Evolutionary conservation across 768 basidiomycete species (phyloP).

Genomic region (Tubosaeta brunneosetosa): DNA sequence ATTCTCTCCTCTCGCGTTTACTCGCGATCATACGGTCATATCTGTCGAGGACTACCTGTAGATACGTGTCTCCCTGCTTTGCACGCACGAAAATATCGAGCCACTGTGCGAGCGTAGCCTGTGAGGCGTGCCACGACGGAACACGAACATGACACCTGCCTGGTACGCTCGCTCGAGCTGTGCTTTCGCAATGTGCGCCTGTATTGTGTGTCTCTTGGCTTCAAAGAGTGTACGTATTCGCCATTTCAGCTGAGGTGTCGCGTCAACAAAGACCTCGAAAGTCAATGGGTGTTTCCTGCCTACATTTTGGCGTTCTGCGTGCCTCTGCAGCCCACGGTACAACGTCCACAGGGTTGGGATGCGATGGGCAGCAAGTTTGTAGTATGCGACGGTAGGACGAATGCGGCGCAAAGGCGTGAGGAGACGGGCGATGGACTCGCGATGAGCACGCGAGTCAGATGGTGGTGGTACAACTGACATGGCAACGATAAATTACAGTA

Average conservation of each 20-base stretch:
- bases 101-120: slow-evolving; percentile 35
- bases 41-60: slow-evolving; percentile 44
- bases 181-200: slow-evolving; percentile 43
- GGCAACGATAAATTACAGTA: not conserved
- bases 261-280: not conserved
- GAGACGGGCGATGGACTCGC: slow-evolving; percentile 46
- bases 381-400: slow-evolving; percentile 63
- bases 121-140: not conserved
- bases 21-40: slow-evolving; percentile 55
- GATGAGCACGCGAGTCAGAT: slow-evolving; percentile 44
- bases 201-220: slow-evolving; percentile 48
- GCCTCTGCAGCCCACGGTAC: slow-evolving; percentile 63
- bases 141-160: slow-evolving; percentile 33
- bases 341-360: slow-evolving; percentile 73
- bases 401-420: slow-evolving; percentile 56
- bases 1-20: slow-evolving; percentile 46
- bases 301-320: slow-evolving; percentile 55
- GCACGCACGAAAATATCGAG: slow-evolving; percentile 54
- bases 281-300: slow-evolving; percentile 14
- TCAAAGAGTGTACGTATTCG: slow-evolving; percentile 54
- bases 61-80: slow-evolving; percentile 45
- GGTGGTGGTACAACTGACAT: slow-evolving; percentile 17
- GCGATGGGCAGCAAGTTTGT: slow-evolving; percentile 63
- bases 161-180: slow-evolving; percentile 52
- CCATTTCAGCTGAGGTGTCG: slow-evolving; percentile 46